Evolutionary conservation across 768 basidiomycete species (phyloP).

Genomic region (Nidularia sp.): DNA sequence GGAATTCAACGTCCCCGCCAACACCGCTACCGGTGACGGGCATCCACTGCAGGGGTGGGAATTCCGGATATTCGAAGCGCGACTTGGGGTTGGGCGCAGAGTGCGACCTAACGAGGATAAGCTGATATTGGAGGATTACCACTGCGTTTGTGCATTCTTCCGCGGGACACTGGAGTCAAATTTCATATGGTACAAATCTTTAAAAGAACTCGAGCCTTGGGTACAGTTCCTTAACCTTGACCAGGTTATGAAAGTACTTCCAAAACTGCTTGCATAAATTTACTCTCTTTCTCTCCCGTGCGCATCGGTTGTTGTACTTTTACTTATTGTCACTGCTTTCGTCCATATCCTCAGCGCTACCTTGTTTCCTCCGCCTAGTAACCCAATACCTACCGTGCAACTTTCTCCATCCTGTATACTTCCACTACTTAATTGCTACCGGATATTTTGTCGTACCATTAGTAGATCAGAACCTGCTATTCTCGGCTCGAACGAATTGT

Average conservation of each 20-base stretch:
- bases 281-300: background rate
- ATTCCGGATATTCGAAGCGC: conserved; percentile 75
- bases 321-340: background rate
- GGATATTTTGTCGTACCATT: too few relatives aligned
- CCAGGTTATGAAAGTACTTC: conserved; percentile 75
- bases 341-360: background rate
- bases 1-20: conserved; percentile 70
- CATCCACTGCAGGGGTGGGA: conserved; percentile 78
- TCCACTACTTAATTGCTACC: background rate
- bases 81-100: conserved; percentile 61
- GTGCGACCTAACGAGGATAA: conserved; percentile 6
- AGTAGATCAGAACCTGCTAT: too few relatives aligned
- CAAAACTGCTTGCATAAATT: conserved; percentile 62
- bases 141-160: conserved; percentile 77
- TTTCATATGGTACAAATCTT: conserved; percentile 69
- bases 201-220: conserved; percentile 70
- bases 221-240: conserved; percentile 83
- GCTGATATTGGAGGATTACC: conserved; percentile 61
- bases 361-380: background rate
- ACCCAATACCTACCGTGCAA: background rate
- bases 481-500: too few relatives aligned
- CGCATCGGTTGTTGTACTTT: background rate
- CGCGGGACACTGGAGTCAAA: conserved; percentile 59
- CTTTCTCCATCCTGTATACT: background rate
- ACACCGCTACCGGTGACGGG: conserved; percentile 63